Base-by-base conservation (phyloP, 2,329 filamentous ascomycete species). In the Aphanoascus verrucosus region DNA sequence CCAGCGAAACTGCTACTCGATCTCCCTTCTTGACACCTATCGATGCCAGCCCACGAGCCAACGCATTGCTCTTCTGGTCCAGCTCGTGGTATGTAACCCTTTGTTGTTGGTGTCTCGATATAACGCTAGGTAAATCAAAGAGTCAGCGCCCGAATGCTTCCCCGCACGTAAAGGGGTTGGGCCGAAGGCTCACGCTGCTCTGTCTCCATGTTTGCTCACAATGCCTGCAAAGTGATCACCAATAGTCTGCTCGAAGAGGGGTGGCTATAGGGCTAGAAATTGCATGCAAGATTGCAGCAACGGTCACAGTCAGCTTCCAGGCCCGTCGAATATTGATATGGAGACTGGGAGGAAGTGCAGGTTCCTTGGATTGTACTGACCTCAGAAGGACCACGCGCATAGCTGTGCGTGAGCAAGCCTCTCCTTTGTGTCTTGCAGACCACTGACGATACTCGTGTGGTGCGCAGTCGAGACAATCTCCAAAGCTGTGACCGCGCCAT, bases 1-100 rank as follows among this genome's bases (percentile, higher is more conserved):
- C 91, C 49, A 96, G 72, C 56, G 84, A 91, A 23, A 96, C 82
- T 12, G 87, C 90, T 9, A 97, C 86, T 32, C 88, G 79, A 65
- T 94, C 85, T 4, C 88, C 89, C 63, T 90, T 94, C 56, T 72
- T 75, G 1, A 96, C 86, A 2, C 88, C 88, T 0, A 84, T 72
- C 0, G 79, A 79, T 20, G 77, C 71, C 14, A 96, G 72, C 0
- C 87, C 86, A 49, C 78, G 73, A 0, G 89, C 88, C 7, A 95
- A 74, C 2, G 78, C 75, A 73, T 89, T 91, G 58, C 88, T 94
- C 55, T 81, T 76, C 2, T 76, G 71, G 66, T 97, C 87, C 8
- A 98, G 80, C 5, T 75, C 76, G 48, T 81, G 72, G 67, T 94
- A 97, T 0, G 83, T 91, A 53, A 94, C 73, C 1, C 73, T 75